Percentiles rank a stretch among this genome's conserved stretches.
phyloP scores from a whole-genome alignment of 2,329 filamentous ascomycete species.

The Plenodomus biglobosus region DNA sequence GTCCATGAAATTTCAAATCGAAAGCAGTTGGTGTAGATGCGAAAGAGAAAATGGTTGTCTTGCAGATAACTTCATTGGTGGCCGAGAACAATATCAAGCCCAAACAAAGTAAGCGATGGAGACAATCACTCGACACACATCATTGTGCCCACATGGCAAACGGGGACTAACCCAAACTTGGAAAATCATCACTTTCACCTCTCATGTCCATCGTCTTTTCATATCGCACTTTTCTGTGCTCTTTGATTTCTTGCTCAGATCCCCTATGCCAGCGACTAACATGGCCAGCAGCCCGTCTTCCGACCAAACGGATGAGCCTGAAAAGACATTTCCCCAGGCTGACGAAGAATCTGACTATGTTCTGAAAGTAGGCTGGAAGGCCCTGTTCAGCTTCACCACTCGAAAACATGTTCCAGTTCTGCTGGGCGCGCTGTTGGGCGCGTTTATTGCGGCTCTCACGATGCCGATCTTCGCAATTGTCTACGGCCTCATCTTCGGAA shows the following conservation, averaged over 20 bases:
- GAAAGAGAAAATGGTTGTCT: not conserved
- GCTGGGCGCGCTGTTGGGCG: slow-evolving; percentile 56
- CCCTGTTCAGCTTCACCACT: slow-evolving; percentile 74
- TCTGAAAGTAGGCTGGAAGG: slow-evolving; percentile 48
- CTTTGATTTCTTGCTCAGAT: not conserved
- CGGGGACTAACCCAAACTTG: slow-evolving; percentile 19
- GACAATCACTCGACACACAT: slow-evolving; percentile 6
- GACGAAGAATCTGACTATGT: slow-evolving; percentile 27
- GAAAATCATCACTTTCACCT: slow-evolving; percentile 17
- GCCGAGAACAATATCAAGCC: slow-evolving; percentile 39
- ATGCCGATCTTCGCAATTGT: slow-evolving; percentile 69
- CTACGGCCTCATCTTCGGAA: slow-evolving; percentile 73
- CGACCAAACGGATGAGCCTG: slow-evolving; percentile 11
- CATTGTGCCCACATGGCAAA: not conserved
- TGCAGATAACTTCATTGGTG: slow-evolving; percentile 1
- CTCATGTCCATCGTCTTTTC: slow-evolving; percentile 1
- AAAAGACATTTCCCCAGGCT: slow-evolving; percentile 12
- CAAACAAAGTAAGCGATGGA: slow-evolving; percentile 26
- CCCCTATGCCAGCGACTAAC: not conserved
- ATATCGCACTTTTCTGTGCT: slow-evolving; percentile 1
- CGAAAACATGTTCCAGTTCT: slow-evolving; percentile 60
- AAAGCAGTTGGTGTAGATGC: not conserved
- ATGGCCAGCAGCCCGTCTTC: slow-evolving; percentile 20
- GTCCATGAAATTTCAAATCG: not conserved
- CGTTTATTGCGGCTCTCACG: slow-evolving; percentile 62